Conservation (phyloP, 2,329 filamentous ascomycete species). For the Oidium heveae region DNA sequence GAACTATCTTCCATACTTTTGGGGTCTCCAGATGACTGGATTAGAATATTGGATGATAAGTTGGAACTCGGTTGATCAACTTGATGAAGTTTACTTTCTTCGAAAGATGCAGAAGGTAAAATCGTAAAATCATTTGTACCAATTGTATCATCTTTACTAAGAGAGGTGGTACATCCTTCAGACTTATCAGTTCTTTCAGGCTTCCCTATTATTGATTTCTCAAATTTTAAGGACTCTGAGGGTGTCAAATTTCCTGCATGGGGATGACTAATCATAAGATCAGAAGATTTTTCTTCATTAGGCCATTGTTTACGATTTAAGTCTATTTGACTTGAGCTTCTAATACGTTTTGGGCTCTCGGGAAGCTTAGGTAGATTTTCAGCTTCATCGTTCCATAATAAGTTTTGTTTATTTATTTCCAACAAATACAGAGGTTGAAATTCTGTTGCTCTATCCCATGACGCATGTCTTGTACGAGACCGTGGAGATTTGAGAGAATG, state of each 20-base stretch:
- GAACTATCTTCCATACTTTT: too few relatives aligned
- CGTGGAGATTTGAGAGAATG: slow-evolving; percentile 15
- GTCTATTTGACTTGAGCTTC: slow-evolving; percentile 7
- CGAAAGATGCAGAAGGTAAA: too few relatives aligned
- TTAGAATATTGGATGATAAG: too few relatives aligned
- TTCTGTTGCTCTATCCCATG: slow-evolving; percentile 40
- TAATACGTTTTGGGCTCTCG: slow-evolving; percentile 22
- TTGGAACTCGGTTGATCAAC: too few relatives aligned
- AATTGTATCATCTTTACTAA: too few relatives aligned
- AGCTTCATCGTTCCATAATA: slow-evolving; percentile 8
- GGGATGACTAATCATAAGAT: neutral
- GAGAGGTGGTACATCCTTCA: too few relatives aligned
- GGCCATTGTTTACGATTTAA: neutral
- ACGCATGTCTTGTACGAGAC: slow-evolving; percentile 25
- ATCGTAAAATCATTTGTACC: too few relatives aligned
- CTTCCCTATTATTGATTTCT: too few relatives aligned
- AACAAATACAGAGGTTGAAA: slow-evolving; percentile 66
- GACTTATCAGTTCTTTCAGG: too few relatives aligned
- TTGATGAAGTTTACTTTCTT: too few relatives aligned
- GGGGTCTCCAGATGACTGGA: too few relatives aligned
- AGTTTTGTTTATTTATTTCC: slow-evolving; percentile 21
- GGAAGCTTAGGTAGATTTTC: slow-evolving; percentile 24
- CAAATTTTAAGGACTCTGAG: too few relatives aligned
- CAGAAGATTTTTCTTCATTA: neutral
- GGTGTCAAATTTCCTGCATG: neutral